Conservation (phyloP, 192 early-diverging fungal genomes). For the Coemansia sp. region DNA sequence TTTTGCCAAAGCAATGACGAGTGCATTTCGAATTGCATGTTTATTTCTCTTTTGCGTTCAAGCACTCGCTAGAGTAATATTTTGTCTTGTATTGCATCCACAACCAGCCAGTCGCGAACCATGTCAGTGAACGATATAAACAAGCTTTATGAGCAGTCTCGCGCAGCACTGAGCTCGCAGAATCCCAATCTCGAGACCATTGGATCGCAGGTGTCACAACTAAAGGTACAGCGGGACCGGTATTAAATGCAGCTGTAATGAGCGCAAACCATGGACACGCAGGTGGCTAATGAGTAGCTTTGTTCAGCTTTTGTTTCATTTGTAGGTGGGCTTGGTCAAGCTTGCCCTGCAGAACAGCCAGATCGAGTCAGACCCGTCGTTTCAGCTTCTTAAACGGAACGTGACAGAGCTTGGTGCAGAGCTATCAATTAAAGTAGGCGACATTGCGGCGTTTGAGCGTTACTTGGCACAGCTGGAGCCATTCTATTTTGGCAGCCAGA, state of each 20-base stretch:
- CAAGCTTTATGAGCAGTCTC: constrained; percentile 33
- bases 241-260: background rate
- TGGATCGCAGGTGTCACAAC: constrained; percentile 42
- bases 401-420: constrained; percentile 88
- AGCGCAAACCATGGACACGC: background rate
- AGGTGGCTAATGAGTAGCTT: background rate
- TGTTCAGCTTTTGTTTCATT: no score
- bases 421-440: constrained; percentile 79
- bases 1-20: background rate
- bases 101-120: background rate
- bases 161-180: constrained; percentile 30
- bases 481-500: constrained; percentile 74
- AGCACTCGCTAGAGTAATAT: background rate
- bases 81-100: constrained; percentile 1
- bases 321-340: constrained; percentile 42
- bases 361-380: constrained; percentile 28
- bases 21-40: background rate
- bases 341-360: constrained; percentile 34
- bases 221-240: constrained; percentile 34
- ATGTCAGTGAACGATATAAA: constrained; percentile 5
- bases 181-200: constrained; percentile 46
- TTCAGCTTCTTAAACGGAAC: constrained; percentile 39
- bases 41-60: background rate
- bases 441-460: constrained; percentile 93
- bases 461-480: constrained; percentile 90